These are phyloP conservation scores for Sonneratia caseolaris DNA, from an alignment of 345 rosid genomes.

Conservation along the genomic window DNA sequence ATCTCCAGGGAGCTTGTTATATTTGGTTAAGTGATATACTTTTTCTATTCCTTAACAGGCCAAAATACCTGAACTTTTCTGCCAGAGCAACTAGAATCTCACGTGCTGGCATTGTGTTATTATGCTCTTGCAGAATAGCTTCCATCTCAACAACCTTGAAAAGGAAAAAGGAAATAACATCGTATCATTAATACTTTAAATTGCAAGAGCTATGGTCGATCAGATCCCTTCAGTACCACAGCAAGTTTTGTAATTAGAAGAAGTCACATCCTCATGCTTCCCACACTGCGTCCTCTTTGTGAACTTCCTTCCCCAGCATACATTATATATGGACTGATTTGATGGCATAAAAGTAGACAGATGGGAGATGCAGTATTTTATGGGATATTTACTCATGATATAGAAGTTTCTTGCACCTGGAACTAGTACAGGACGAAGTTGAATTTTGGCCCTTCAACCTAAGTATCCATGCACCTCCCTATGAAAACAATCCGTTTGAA, in stretches of 20 bases:
- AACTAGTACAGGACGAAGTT: not conserved
- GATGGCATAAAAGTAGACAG: not conserved
- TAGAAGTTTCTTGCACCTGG: not conserved
- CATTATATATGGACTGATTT: not conserved
- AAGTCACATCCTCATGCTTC: not conserved
- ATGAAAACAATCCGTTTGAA: not conserved
- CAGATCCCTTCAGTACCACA: not conserved
- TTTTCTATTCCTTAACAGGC: not conserved
- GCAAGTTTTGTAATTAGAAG: not conserved
- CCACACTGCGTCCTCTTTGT: not conserved
- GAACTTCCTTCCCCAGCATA: not conserved
- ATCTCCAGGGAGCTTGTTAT: not conserved
- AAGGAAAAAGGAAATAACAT: not conserved
- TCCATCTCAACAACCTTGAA: conserved; percentile 94
- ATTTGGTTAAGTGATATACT: not conserved
- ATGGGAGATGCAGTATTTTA: not conserved
- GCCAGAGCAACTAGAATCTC: conserved; percentile 73
- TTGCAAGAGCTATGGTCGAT: not conserved
- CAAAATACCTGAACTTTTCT: conserved; percentile 69
- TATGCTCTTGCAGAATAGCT: conserved; percentile 65
- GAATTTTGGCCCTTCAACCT: not conserved
- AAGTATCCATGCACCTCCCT: not conserved
- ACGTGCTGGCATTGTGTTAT: conserved; percentile 63
- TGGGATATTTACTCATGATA: not conserved
- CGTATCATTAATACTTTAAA: not conserved